Evolutionary conservation across 2,329 filamentous ascomycete species (phyloP).

Genomic region (Botrytis fabae): DNA sequence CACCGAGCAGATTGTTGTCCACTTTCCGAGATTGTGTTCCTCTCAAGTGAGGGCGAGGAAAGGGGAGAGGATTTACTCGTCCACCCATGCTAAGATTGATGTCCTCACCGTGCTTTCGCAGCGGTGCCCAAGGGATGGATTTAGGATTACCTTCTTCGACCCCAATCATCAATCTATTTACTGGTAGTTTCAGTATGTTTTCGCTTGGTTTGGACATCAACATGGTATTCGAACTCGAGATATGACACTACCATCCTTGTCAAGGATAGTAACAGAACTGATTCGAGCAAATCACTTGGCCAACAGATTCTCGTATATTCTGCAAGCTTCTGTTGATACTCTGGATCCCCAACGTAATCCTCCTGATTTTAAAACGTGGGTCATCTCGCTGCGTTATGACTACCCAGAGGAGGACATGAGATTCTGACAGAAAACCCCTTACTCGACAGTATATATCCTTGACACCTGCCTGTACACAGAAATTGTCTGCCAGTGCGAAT

Average conservation of each 20-base stretch:
- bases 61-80: neutral
- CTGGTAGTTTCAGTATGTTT: neutral
- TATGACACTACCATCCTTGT: too few species aligned
- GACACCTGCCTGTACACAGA: neutral
- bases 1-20: neutral
- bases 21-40: too few species aligned
- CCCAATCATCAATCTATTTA: neutral
- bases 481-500: neutral
- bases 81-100: neutral
- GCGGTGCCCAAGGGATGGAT: neutral
- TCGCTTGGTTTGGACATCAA: neutral
- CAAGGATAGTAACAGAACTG: too few species aligned
- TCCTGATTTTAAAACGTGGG: neutral
- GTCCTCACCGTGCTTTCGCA: neutral
- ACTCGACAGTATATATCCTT: neutral
- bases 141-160: neutral
- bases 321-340: neutral
- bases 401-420: neutral
- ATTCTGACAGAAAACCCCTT: neutral
- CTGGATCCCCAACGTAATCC: neutral
- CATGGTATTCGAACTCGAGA: neutral
- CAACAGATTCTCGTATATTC: neutral
- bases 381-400: neutral
- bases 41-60: neutral
- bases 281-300: neutral